These are phyloP conservation scores for Debaryomyces nepalensis DNA, from an alignment of 1,139 yeast species.

Conservation along the genomic window DNA sequence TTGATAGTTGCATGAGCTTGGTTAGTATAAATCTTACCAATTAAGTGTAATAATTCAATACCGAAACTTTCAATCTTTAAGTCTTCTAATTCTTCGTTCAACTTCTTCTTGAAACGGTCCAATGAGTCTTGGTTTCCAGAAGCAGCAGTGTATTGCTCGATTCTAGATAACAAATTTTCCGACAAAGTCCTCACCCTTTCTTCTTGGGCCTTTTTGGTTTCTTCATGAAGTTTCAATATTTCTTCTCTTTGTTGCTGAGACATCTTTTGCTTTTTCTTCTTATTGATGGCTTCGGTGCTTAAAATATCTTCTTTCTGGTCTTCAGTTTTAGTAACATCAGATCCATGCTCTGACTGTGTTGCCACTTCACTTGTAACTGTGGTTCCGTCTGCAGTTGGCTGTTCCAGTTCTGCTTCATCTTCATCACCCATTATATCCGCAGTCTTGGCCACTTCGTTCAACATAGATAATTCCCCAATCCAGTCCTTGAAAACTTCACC, in stretches of 20 bases:
- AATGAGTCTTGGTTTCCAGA: constrained; percentile 36
- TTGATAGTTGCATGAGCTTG: constrained; percentile 55
- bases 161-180: constrained; percentile 47
- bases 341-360: constrained; percentile 9
- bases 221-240: constrained; percentile 54
- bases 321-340: constrained; percentile 12
- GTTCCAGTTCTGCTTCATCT: constrained; percentile 22
- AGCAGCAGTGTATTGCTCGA: constrained; percentile 42
- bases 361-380: constrained; percentile 12
- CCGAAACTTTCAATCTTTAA: constrained; percentile 55
- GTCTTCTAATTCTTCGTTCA: constrained; percentile 64
- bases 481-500: constrained; percentile 69
- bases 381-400: constrained; percentile 11
- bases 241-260: constrained; percentile 60
- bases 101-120: constrained; percentile 41
- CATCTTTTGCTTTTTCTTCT: constrained; percentile 44
- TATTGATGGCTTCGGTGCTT: constrained; percentile 27
- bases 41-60: constrained; percentile 51
- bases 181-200: constrained; percentile 60
- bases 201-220: constrained; percentile 57
- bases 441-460: constrained; percentile 78
- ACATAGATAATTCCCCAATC: constrained; percentile 88
- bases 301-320: constrained; percentile 14
- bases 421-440: constrained; percentile 60
- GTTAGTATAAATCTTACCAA: constrained; percentile 66